A percentile compares a stretch with the other conserved stretches of the same genome.
These are phyloP conservation scores for Phytophthora capsici DNA, from an alignment of 352 stramenopile genomes.

Conservation along the genomic window DNA sequence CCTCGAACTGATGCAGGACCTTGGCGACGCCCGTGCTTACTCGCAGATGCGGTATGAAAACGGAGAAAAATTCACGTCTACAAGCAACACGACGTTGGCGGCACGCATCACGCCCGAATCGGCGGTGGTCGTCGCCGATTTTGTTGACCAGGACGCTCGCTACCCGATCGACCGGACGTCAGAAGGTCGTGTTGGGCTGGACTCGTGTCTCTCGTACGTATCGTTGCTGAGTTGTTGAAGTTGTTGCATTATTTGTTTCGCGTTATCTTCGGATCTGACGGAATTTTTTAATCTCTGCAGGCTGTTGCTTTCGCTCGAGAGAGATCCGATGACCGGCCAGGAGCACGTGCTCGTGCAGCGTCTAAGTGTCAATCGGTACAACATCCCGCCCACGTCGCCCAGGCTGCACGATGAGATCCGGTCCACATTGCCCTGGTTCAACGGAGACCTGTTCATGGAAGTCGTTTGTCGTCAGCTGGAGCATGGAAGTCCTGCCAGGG, in stretches of 20 bases:
- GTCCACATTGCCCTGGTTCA: constrained; percentile 56
- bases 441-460: constrained; percentile 66
- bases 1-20: constrained; percentile 42
- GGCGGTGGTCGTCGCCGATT: constrained; percentile 54
- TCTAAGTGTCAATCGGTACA: constrained; percentile 55
- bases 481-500: constrained; percentile 20
- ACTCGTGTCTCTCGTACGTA: constrained; percentile 44
- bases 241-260: constrained; percentile 15
- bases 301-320: constrained; percentile 42
- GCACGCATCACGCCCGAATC: constrained; percentile 36
- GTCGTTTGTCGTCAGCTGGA: constrained; percentile 58
- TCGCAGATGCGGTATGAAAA: constrained; percentile 53
- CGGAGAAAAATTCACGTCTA: constrained; percentile 39
- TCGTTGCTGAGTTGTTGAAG: constrained; percentile 26
- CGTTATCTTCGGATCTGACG: constrained; percentile 16
- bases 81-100: constrained; percentile 50
- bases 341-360: constrained; percentile 56
- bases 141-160: constrained; percentile 49
- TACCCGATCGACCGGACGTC: constrained; percentile 37
- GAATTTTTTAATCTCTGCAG: constrained; percentile 20
- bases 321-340: constrained; percentile 39
- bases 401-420: constrained; percentile 56
- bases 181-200: constrained; percentile 30
- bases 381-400: constrained; percentile 49
- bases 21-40: constrained; percentile 43